Evolutionary conservation across 139 green algal genomes (phyloP).

Genomic region (Trebouxia sp.): DNA sequence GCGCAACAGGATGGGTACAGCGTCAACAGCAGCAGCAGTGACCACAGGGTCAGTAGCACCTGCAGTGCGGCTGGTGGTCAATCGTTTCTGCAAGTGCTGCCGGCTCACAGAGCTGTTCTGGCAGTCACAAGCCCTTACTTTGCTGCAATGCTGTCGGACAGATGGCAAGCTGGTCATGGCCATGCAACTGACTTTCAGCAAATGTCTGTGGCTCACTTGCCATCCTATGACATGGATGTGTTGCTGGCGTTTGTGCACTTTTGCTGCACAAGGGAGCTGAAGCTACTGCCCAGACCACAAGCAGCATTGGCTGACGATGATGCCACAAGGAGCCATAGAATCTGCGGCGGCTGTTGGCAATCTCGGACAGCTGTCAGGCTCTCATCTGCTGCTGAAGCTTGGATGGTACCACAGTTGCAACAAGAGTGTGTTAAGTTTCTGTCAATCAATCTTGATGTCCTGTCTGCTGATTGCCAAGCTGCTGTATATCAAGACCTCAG

Average conservation of each 20-base stretch:
- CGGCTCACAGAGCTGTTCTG: not conserved
- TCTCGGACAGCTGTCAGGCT: slow-evolving; percentile 7
- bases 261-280: not conserved
- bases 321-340: too few relatives aligned
- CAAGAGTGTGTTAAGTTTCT: not conserved
- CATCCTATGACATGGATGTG: not conserved
- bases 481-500: not conserved
- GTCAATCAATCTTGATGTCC: not conserved
- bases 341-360: not conserved
- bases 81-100: not conserved
- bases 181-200: not conserved
- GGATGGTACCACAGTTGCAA: not conserved
- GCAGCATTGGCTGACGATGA: too few relatives aligned
- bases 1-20: too few relatives aligned
- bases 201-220: not conserved
- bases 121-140: not conserved
- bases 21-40: too few relatives aligned
- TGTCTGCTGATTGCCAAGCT: not conserved
- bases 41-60: too few relatives aligned
- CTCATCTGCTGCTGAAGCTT: slow-evolving; percentile 2
- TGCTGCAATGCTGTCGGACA: slow-evolving; percentile 24
- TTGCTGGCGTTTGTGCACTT: not conserved
- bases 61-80: too few relatives aligned
- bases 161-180: not conserved
- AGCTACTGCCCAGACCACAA: not conserved